These are phyloP conservation scores for Vickermania spadyakhi DNA, from an alignment of 208 protist species.

Conservation along the genomic window DNA sequence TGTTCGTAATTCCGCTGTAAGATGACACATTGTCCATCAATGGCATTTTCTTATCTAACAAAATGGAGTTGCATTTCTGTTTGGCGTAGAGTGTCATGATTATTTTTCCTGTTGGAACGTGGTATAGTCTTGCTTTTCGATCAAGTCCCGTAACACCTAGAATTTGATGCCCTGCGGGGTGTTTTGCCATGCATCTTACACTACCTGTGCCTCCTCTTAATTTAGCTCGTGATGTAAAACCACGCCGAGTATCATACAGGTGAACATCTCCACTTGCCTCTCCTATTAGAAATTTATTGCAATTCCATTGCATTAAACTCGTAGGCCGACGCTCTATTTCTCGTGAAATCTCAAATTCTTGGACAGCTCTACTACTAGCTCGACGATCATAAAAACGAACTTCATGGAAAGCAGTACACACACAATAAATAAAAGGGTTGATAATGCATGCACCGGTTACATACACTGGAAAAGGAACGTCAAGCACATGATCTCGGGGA, in stretches of 20 bases:
- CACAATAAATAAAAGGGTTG: conserved; percentile 72
- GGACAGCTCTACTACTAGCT: conserved; percentile 56
- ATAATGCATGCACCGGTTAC: conserved; percentile 62
- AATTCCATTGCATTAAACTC: conserved; percentile 74
- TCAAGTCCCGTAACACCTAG: conserved; percentile 65
- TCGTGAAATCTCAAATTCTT: conserved; percentile 72
- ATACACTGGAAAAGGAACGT: conserved; percentile 64
- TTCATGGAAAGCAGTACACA: conserved; percentile 68
- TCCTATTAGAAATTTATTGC: conserved; percentile 81
- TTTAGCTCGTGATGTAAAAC: conserved; percentile 76
- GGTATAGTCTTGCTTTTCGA: conserved; percentile 69
- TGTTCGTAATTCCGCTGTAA: conserved; percentile 56
- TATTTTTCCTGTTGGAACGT: conserved; percentile 76
- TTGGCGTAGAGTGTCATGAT: conserved; percentile 66
- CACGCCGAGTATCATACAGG: conserved; percentile 73
- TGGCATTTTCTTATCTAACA: conserved; percentile 56
- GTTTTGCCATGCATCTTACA: conserved; percentile 71
- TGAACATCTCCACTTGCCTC: conserved; percentile 78
- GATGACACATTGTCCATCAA: conserved; percentile 45
- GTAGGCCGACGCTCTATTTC: conserved; percentile 75
- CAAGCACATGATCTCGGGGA: conserved; percentile 63
- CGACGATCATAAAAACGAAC: conserved; percentile 79
- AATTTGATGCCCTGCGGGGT: conserved; percentile 72
- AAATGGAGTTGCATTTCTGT: conserved; percentile 49
- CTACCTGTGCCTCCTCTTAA: conserved; percentile 78